These are phyloP conservation scores for Pelagophyceae sp. DNA, from an alignment of 352 stramenopile genomes.

Conservation along the genomic window DNA sequence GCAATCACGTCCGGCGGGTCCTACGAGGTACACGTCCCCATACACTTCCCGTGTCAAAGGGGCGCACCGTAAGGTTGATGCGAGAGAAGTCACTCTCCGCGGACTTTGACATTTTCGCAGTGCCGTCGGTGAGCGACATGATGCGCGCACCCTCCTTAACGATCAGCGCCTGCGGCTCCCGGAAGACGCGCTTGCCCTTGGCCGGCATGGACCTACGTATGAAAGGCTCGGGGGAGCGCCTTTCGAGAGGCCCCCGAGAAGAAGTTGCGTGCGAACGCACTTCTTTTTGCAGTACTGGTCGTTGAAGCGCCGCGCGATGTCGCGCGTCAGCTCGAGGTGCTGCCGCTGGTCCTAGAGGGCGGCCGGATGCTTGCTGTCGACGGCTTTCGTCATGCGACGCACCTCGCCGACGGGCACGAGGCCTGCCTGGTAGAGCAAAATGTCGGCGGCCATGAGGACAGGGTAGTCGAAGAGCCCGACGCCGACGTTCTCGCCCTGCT, in stretches of 20 bases:
- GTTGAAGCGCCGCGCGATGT: constrained; percentile 92
- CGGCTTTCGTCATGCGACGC: neutral
- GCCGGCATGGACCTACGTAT: constrained; percentile 27
- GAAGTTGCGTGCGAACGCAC: no score
- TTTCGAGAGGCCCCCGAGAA: constrained; percentile 15
- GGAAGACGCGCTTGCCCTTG: constrained; percentile 44
- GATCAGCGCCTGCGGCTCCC: constrained; percentile 65
- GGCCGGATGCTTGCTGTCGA: neutral
- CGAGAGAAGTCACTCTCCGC: constrained; percentile 72
- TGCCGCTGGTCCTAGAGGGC: constrained; percentile 71
- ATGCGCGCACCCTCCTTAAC: constrained; percentile 77
- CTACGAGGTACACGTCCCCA: no score
- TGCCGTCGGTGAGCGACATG: constrained; percentile 92
- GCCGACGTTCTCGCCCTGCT: constrained; percentile 62
- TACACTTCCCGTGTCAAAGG: no score
- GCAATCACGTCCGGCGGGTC: constrained; percentile 62
- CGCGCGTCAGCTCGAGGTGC: constrained; percentile 94
- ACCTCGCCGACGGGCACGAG: constrained; percentile 93
- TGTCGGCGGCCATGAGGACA: constrained; percentile 97
- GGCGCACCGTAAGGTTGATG: constrained; percentile 91
- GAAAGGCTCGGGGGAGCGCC: constrained; percentile 25
- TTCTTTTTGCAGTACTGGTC: constrained; percentile 83
- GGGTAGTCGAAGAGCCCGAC: constrained; percentile 94
- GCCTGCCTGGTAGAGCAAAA: constrained; percentile 94
- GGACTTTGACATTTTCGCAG: constrained; percentile 98